Evolutionary conservation across 306 rosid species (phyloP), one percentile per base, ranked within the genome.

Genomic region (Ormosia emarginata): DNA sequence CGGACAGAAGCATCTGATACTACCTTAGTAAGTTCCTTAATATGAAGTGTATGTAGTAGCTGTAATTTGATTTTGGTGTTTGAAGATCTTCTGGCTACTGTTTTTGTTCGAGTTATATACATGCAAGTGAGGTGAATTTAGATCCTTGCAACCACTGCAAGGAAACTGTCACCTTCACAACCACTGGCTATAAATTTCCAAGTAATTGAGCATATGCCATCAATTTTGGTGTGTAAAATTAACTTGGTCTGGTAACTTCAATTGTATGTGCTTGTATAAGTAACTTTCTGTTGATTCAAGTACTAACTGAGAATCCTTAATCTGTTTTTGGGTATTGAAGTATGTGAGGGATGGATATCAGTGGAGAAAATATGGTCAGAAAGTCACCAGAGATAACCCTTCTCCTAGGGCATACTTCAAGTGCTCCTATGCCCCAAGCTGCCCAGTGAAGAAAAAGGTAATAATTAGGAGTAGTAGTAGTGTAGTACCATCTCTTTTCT

Each of bases 331-430:
- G 67, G 2, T 46, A 34, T 70, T 63, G 77, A 73, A 94, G 97
- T 77, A 81, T 65, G 96, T 95, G 89, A 90, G 87, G 59, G 99
- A 95, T 83, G 97, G 98, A 82, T 92, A 92, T 81, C 98, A 95
- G 7, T 95, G 99, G 99, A 90, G 99, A 55, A 95, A 95, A 77
- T 95, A 95, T 43, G 99, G 99, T 17, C 98, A 95, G 74, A 95
- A 95, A 86, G 98, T 93, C 2, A 95, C 99, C 18, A 90, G 93
- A 84, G 96, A 93, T 64, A 95, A 95, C 83, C 99, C 99, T 0
- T 95, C 94, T 81, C 99, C 99, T 17, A 92, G 98, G 86, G 99
- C 99, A 74, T 95, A 95, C 90, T 95, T 87, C 80, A 95, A 79
- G 89, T 95, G 99, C 80, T 95, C 99, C 36, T 84, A 57, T 85